Percentiles rank a stretch among this genome's conserved stretches.
Conservation (phyloP, 2,329 filamentous ascomycete species). For the Sclerotinia borealis region DNA sequence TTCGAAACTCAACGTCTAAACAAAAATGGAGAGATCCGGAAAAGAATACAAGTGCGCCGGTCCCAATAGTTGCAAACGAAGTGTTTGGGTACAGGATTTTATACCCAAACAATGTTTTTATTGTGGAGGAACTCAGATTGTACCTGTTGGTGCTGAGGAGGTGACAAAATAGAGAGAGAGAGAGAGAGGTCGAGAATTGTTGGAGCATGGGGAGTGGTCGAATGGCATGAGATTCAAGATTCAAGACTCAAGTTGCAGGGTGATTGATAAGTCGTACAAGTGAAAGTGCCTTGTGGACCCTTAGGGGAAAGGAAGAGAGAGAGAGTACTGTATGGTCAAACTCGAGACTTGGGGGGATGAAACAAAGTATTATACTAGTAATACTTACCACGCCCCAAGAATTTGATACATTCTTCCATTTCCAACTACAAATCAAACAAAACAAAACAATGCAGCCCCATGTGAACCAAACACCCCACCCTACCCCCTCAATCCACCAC, state of each 20-base stretch:
- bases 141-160: neutral
- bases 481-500: neutral
- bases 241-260: too few relatives aligned
- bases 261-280: neutral
- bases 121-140: neutral
- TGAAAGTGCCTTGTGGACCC: too few relatives aligned
- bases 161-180: neutral
- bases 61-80: neutral
- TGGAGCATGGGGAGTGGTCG: too few relatives aligned
- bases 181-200: neutral
- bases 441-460: too few relatives aligned
- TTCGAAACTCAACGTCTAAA: neutral
- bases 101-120: neutral
- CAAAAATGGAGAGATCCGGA: neutral
- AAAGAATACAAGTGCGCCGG: neutral
- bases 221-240: too few relatives aligned
- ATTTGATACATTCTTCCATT: too few relatives aligned
- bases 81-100: neutral
- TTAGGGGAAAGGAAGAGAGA: too few relatives aligned
- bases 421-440: too few relatives aligned
- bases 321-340: neutral
- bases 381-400: too few relatives aligned
- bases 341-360: neutral
- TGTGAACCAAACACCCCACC: neutral
- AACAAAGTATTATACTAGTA: neutral